These are phyloP conservation scores for Lepidopterella palustris DNA, from an alignment of 495 filamentous ascomycete genomes.

Conservation along the genomic window DNA sequence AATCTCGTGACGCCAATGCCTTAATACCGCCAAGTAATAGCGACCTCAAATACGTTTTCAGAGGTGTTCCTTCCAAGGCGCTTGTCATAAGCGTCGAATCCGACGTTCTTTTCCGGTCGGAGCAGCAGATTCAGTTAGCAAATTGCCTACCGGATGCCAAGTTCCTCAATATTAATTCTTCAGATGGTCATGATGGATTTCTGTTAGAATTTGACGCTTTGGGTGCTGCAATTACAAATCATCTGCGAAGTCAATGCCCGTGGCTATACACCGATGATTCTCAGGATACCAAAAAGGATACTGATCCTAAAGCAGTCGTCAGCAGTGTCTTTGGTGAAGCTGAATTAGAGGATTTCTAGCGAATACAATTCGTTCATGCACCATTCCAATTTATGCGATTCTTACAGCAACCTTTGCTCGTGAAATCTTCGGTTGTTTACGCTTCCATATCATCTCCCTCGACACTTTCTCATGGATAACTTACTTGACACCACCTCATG, in stretches of 20 bases:
- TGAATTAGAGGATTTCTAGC: slow-evolving; percentile 6
- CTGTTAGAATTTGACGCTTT: slow-evolving; percentile 34
- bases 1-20: background rate
- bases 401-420: too few species aligned
- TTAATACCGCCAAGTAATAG: slow-evolving; percentile 7
- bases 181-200: slow-evolving; percentile 39
- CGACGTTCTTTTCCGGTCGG: slow-evolving; percentile 35
- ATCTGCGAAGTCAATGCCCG: slow-evolving; percentile 28
- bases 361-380: too few species aligned
- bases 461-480: too few species aligned
- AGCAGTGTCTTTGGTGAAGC: slow-evolving; percentile 10
- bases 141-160: slow-evolving; percentile 30
- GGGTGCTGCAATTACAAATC: slow-evolving; percentile 23
- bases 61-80: slow-evolving; percentile 22
- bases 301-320: background rate
- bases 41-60: slow-evolving; percentile 22
- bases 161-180: slow-evolving; percentile 28
- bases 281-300: background rate
- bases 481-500: too few species aligned
- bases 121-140: slow-evolving; percentile 34
- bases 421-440: too few species aligned
- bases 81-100: slow-evolving; percentile 37
- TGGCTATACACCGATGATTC: slow-evolving; percentile 22
- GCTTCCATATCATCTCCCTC: too few species aligned
- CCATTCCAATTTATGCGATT: too few species aligned